phyloP scores from a whole-genome alignment of 2,329 filamentous ascomycete species.

The Coleophoma crateriformis region DNA sequence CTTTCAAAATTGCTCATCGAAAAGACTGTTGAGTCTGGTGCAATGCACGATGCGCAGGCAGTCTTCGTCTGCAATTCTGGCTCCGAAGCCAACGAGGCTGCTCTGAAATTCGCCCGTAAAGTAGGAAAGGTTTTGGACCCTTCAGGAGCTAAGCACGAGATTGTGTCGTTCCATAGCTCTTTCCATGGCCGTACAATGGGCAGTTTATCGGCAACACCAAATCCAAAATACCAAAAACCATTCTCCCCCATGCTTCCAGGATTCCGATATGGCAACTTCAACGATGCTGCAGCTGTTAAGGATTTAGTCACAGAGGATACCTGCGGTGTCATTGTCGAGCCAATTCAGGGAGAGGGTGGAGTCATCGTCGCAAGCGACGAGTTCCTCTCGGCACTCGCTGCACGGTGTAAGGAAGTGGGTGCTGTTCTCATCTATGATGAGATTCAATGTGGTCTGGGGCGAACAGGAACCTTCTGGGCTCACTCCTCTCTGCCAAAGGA shows the following conservation, averaged over 20 bases:
- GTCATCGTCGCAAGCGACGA: constrained; percentile 78
- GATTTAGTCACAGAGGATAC: constrained; percentile 77
- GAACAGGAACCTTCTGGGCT: constrained; percentile 88
- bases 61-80: constrained; percentile 97
- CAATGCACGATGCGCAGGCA: constrained; percentile 72
- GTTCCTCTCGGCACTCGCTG: constrained; percentile 79
- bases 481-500: constrained; percentile 68
- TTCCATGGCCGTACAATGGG: constrained; percentile 99
- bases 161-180: constrained; percentile 85
- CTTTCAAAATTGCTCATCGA: constrained; percentile 82
- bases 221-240: constrained; percentile 94
- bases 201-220: constrained; percentile 88
- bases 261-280: constrained; percentile 81
- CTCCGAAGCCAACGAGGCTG: constrained; percentile 94
- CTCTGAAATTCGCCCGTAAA: constrained; percentile 95
- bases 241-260: constrained; percentile 95
- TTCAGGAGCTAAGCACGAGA: constrained; percentile 67
- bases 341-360: constrained; percentile 95
- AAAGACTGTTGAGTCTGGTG: constrained; percentile 71
- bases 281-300: constrained; percentile 69
- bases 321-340: constrained; percentile 92
- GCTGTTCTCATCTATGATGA: constrained; percentile 92
- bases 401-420: constrained; percentile 78
- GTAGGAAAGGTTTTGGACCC: constrained; percentile 72
- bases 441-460: constrained; percentile 88